Conservation (phyloP, 1,139 yeast species). For the Protomyces arabidopsidicola region DNA sequence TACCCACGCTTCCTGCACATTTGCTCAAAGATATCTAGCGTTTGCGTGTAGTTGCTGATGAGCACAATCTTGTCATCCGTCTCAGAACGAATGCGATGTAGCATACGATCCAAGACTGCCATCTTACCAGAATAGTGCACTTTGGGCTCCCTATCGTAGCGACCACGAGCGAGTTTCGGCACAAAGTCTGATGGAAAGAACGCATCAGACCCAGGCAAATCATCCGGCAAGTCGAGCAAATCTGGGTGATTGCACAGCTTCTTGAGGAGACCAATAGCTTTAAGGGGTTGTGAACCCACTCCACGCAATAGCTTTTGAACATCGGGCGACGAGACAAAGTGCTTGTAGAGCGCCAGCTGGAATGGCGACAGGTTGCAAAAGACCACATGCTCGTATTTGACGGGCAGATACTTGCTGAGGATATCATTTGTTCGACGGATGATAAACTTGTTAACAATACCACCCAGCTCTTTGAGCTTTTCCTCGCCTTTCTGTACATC, state of each 20-base stretch:
- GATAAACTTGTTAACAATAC: constrained; percentile 78
- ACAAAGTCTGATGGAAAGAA: constrained; percentile 68
- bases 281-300: constrained; percentile 73
- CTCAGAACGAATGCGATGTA: constrained; percentile 66
- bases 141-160: constrained; percentile 61
- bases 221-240: constrained; percentile 67
- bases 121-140: constrained; percentile 57
- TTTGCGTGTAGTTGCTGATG: constrained; percentile 90
- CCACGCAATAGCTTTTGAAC: constrained; percentile 61
- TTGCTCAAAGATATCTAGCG: constrained; percentile 80
- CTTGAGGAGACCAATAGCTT: constrained; percentile 82
- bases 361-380: constrained; percentile 79
- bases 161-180: constrained; percentile 44
- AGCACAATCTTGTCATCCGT: constrained; percentile 92
- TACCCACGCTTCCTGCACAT: constrained; percentile 72
- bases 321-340: constrained; percentile 76
- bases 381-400: constrained; percentile 92
- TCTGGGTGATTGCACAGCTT: constrained; percentile 94
- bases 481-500: constrained; percentile 69
- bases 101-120: constrained; percentile 55
- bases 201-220: constrained; percentile 61
- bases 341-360: constrained; percentile 65
- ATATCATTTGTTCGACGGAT: constrained; percentile 95
- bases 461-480: constrained; percentile 66
- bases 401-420: constrained; percentile 85